Conservation (phyloP, 2,329 filamentous ascomycete species). For the Arthrobotrys megalospora region DNA sequence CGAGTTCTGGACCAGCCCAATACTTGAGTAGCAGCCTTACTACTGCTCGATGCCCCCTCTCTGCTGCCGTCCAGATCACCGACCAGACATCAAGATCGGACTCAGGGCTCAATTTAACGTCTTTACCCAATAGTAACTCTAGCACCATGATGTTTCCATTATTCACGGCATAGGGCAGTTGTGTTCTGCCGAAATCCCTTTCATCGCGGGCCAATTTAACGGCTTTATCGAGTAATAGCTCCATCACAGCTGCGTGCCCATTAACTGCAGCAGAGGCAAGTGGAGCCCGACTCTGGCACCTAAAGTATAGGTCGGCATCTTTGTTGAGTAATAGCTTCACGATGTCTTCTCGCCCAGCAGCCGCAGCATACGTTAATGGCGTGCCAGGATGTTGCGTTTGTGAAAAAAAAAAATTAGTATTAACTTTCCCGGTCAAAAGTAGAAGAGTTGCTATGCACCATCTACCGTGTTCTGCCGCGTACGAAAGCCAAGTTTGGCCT, state of each 20-base stretch:
- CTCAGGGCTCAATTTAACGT: background rate
- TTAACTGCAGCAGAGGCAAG: background rate
- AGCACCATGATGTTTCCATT: background rate
- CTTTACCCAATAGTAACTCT: conserved; percentile 5
- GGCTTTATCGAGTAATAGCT: too few species aligned
- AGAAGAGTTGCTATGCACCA: conserved; percentile 62
- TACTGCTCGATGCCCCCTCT: background rate
- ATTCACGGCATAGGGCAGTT: too few species aligned
- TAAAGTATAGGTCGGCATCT: too few species aligned
- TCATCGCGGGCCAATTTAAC: too few species aligned
- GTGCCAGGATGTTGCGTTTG: too few species aligned
- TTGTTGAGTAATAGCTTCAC: background rate
- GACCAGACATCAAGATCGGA: background rate
- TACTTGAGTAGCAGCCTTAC: conserved; percentile 6
- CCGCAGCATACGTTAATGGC: background rate
- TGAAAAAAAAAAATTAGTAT: too few species aligned
- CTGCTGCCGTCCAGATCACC: background rate
- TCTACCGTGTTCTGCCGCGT: conserved; percentile 62
- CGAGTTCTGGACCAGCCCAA: background rate
- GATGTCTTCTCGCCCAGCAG: conserved; percentile 1
- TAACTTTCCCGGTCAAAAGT: conserved; percentile 54
- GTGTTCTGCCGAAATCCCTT: too few species aligned
- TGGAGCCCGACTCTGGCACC: too few species aligned
- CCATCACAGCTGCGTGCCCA: background rate
- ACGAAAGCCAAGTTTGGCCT: conserved; percentile 62